These are phyloP conservation scores for Colletotrichum salicis DNA, from an alignment of 2,329 filamentous ascomycete species.

Conservation along the genomic window DNA sequence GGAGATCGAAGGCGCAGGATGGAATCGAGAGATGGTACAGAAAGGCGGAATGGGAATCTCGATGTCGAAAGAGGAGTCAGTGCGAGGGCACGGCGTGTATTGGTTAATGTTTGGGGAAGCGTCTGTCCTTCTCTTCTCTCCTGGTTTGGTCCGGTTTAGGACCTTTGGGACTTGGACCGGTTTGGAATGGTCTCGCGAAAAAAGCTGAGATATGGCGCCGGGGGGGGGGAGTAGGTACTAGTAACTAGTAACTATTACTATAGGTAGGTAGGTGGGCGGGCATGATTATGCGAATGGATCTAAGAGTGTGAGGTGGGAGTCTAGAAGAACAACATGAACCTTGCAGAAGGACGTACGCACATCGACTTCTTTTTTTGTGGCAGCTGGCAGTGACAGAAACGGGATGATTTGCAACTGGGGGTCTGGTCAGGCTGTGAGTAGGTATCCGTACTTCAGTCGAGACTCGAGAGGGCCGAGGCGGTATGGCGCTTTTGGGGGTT, in stretches of 20 bases:
- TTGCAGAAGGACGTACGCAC: neutral
- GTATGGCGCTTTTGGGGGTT: neutral
- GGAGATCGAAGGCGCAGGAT: slow-evolving; percentile 7
- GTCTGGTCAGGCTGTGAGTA: too few species aligned
- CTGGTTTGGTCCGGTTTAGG: slow-evolving; percentile 6
- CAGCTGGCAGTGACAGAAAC: neutral
- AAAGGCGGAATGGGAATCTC: slow-evolving; percentile 32
- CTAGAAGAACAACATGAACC: neutral
- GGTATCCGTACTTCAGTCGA: too few species aligned
- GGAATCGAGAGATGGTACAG: slow-evolving; percentile 30
- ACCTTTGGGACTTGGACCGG: neutral
- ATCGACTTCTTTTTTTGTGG: neutral
- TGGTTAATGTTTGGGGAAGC: neutral
- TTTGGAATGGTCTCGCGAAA: slow-evolving; percentile 8
- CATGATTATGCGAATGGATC: neutral
- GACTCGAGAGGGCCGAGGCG: neutral
- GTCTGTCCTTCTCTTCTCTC: neutral
- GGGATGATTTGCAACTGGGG: too few species aligned
- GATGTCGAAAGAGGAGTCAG: slow-evolving; percentile 14
- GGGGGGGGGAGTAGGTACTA: neutral
- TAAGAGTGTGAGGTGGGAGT: neutral
- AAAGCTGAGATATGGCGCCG: neutral
- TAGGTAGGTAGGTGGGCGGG: neutral
- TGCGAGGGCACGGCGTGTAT: slow-evolving; percentile 3
- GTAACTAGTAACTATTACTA: neutral